These are phyloP conservation scores for Rhodamnia rubescens DNA, from an alignment of 345 rosid species.

Conservation along the genomic window DNA sequence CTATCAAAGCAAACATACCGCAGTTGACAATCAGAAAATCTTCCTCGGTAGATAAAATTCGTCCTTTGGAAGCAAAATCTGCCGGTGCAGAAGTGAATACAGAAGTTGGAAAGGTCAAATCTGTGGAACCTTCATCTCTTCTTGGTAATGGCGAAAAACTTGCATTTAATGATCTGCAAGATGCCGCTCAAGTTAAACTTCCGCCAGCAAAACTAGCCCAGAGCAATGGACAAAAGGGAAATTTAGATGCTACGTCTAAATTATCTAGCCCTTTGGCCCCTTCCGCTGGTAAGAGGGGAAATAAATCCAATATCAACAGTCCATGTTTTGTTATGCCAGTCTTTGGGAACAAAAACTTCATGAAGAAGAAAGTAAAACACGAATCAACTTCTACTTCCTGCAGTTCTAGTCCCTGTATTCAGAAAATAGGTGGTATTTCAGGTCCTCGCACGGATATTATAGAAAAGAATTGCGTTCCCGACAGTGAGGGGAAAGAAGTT, in stretches of 20 bases:
- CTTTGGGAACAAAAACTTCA: slow-evolving; percentile 40
- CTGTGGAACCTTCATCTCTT: slow-evolving; percentile 11
- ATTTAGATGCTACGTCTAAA: slow-evolving; percentile 4
- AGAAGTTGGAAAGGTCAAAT: slow-evolving; percentile 6
- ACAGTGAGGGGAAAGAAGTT: slow-evolving; percentile 21
- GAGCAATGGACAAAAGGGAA: neutral
- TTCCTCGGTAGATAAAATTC: neutral
- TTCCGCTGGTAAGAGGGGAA: neutral
- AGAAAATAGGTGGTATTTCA: slow-evolving; percentile 12
- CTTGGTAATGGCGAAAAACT: neutral
- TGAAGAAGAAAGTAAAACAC: slow-evolving; percentile 42
- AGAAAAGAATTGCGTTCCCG: slow-evolving; percentile 8
- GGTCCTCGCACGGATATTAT: slow-evolving; percentile 21
- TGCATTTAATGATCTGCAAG: neutral
- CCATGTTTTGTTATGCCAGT: slow-evolving; percentile 34
- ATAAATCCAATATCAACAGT: slow-evolving; percentile 15
- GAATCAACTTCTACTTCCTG: slow-evolving; percentile 16
- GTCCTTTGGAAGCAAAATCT: neutral
- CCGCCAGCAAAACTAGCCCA: slow-evolving; percentile 6
- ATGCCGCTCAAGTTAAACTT: neutral
- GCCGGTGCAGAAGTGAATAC: slow-evolving; percentile 1
- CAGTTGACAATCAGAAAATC: slow-evolving; percentile 1
- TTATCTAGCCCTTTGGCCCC: slow-evolving; percentile 3
- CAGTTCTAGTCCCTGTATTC: slow-evolving; percentile 14
- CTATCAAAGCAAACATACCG: slow-evolving; percentile 6